These are phyloP conservation scores for Setaria viridis DNA, from an alignment of 202 grass and related monocot species.

Conservation along the genomic window DNA sequence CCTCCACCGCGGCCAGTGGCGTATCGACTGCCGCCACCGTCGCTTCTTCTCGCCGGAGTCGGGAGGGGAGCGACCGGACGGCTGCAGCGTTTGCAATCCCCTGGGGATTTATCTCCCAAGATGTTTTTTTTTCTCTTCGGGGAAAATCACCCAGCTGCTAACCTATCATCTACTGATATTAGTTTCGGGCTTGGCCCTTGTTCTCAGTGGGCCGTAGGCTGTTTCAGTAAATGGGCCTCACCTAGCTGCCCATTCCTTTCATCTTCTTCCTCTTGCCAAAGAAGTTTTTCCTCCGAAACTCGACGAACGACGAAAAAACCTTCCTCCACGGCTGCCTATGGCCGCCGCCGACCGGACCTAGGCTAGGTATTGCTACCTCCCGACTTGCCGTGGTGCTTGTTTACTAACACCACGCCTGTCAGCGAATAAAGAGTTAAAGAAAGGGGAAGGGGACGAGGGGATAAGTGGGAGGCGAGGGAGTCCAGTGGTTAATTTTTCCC, in stretches of 20 bases:
- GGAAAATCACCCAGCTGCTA: neutral
- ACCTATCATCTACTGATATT: neutral
- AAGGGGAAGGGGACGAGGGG: neutral
- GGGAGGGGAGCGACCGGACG: slow-evolving; percentile 8
- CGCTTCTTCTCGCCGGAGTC: slow-evolving; percentile 22
- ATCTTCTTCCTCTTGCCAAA: slow-evolving; percentile 14
- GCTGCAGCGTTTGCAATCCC: neutral
- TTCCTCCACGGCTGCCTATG: slow-evolving; percentile 11
- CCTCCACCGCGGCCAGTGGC: neutral
- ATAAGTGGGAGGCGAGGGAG: slow-evolving; percentile 22
- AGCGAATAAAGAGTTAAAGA: neutral
- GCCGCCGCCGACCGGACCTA: neutral
- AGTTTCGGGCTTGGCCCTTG: neutral
- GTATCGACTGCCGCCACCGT: neutral
- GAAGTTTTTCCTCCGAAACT: neutral
- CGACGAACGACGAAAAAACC: neutral
- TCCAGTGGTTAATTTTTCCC: neutral
- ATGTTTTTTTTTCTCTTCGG: neutral
- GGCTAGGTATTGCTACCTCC: neutral
- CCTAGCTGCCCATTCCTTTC: neutral
- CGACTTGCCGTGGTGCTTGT: neutral
- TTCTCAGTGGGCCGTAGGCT: neutral
- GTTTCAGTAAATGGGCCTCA: neutral
- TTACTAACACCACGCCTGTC: neutral
- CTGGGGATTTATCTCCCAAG: neutral